A percentile compares a stretch with the other conserved stretches of the same genome.
Evolutionary conservation across 805 yeast genomes (phyloP).

Genomic region (Candida germanica): DNA sequence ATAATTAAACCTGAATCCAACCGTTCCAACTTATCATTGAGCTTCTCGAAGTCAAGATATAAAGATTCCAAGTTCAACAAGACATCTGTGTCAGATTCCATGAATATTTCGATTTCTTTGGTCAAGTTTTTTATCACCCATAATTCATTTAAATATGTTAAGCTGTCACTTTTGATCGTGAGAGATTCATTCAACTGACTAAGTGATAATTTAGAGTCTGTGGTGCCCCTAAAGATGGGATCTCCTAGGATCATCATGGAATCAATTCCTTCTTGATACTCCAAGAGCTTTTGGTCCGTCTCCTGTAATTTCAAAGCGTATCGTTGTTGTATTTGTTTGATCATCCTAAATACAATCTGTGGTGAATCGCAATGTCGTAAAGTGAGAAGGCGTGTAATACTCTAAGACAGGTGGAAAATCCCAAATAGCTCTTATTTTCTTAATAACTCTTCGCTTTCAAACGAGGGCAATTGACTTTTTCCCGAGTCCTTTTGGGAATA

Average conservation of each 20-base stretch:
- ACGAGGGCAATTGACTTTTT: too few relatives aligned
- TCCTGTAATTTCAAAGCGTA: slow-evolving; percentile 2
- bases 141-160: slow-evolving; percentile 19
- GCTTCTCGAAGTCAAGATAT: slow-evolving; percentile 17
- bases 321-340: slow-evolving; percentile 9
- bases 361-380: too few relatives aligned
- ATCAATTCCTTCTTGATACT: slow-evolving; percentile 10
- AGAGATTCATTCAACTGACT: slow-evolving; percentile 14
- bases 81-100: slow-evolving; percentile 13
- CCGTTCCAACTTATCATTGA: slow-evolving; percentile 13
- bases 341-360: too few relatives aligned
- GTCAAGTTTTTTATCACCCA: slow-evolving; percentile 27
- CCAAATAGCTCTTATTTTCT: too few relatives aligned
- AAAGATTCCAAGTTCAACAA: slow-evolving; percentile 16
- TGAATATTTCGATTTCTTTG: slow-evolving; percentile 17
- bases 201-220: slow-evolving; percentile 7
- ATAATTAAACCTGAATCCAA: slow-evolving; percentile 15
- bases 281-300: slow-evolving; percentile 6
- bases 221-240: slow-evolving; percentile 10
- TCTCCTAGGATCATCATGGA: slow-evolving; percentile 18
- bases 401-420: too few relatives aligned
- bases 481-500: too few relatives aligned
- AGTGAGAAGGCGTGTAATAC: too few relatives aligned
- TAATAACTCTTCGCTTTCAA: too few relatives aligned
- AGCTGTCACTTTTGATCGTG: slow-evolving; percentile 2